Base-by-base conservation (phyloP, 2,329 filamentous ascomycete genomes). In the Cladophialophora exuberans region DNA sequence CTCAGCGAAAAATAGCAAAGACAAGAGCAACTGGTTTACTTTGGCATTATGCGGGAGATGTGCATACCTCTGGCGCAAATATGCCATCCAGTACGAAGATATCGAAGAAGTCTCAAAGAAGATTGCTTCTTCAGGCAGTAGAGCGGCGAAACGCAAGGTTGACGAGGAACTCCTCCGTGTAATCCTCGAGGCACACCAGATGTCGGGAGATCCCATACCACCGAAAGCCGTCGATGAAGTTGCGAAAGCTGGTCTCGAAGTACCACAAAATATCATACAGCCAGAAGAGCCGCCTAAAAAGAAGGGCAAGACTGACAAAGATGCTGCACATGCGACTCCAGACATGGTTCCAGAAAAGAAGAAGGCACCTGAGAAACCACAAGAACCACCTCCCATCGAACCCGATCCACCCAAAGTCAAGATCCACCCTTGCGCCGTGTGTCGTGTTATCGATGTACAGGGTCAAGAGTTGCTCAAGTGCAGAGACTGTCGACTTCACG, bases 61-160 rank as follows among this genome's bases (percentile, higher is more conserved):
- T 68, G 92, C 92, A 22, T 86, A 94, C 66, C 78, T 99, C 6
- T 99, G 94, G 94, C 87, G 94, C 45, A 89, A 93, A 62, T 99
- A 99, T 71, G 93, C 88, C 13, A 90, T 99, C 59, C 90, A 95
- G 63, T 99, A 90, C 85, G 94, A 97, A 71, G 90, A 96, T 62
- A 82, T 91, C 11, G 94, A 97, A 36, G 93, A 97, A 65, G 83
- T 96, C 31, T 84, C 87, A 33, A 96, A 92, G 75, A 96, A 96
- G 74, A 85, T 95, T 36, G 83, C 86, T 1, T 84, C 88, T 61
- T 84, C 86, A 41, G 89, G 90, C 38, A 88, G 89, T 41, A 87
- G 90, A 64, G 87, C 89, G 3, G 92, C 87, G 84, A 95, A 94
- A 74, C 85, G 89, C 55, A 89, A 88, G 68, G 86, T 96, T 54